Evolutionary conservation across 352 stramenopile genomes (phyloP).

Genomic region (Globisporangium camurandrum): DNA sequence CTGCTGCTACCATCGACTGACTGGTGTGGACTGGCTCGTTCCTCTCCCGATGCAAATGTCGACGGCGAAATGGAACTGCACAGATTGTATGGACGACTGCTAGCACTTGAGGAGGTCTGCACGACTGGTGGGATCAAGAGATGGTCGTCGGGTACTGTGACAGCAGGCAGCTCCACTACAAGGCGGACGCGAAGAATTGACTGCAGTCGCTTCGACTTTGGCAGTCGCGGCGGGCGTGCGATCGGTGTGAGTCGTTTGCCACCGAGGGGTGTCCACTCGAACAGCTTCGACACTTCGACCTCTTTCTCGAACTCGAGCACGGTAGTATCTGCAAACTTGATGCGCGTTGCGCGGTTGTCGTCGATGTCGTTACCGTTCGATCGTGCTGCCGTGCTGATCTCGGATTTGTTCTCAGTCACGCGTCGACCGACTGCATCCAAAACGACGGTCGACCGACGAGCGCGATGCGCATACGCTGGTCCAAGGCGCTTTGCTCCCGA

Average conservation of each 20-base stretch:
- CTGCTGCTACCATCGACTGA: not conserved
- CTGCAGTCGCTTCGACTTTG: slow-evolving; percentile 15
- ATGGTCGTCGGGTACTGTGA: slow-evolving; percentile 44
- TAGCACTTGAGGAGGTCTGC: slow-evolving; percentile 25
- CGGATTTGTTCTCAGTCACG: slow-evolving; percentile 12
- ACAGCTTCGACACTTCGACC: slow-evolving; percentile 57
- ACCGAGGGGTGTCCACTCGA: slow-evolving; percentile 4
- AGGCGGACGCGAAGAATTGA: slow-evolving; percentile 20
- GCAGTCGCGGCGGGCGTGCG: slow-evolving; percentile 20
- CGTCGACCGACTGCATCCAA: slow-evolving; percentile 33
- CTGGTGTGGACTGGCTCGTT: not conserved
- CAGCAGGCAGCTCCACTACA: slow-evolving; percentile 19
- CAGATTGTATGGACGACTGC: slow-evolving; percentile 1
- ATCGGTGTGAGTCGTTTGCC: not conserved
- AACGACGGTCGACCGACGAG: slow-evolving; percentile 40
- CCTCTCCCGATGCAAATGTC: not conserved
- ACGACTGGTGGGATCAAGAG: slow-evolving; percentile 38
- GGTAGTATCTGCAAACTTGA: slow-evolving; percentile 8
- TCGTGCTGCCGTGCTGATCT: not conserved
- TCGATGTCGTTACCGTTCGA: slow-evolving; percentile 3
- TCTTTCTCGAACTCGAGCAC: slow-evolving; percentile 42
- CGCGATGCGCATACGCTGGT: slow-evolving; percentile 29
- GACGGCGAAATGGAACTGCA: not conserved
- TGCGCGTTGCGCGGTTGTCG: slow-evolving; percentile 7
- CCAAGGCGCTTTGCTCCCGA: slow-evolving; percentile 21